phyloP scores from a whole-genome alignment of 108 stramenopile species.

The Nitzschia putrida region DNA sequence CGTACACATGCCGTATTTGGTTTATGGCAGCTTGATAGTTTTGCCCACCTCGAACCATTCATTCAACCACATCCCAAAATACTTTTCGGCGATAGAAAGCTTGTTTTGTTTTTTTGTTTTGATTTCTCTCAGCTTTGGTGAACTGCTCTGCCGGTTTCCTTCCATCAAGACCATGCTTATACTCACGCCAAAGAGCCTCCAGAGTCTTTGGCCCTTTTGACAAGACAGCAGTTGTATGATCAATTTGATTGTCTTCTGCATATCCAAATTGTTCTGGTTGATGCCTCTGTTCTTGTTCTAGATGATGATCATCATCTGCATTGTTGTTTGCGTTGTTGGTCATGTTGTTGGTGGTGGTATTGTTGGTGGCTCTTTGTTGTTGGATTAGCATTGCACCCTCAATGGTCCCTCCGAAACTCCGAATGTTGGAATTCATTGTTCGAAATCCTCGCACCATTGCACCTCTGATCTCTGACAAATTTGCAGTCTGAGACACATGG shows the following conservation, averaged over 20 bases:
- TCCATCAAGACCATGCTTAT: slow-evolving; percentile 6
- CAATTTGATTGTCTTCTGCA: not conserved
- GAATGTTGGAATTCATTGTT: not conserved
- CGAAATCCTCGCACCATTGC: not conserved
- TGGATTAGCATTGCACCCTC: not conserved
- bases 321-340: too few relatives aligned
- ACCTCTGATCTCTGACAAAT: too few relatives aligned
- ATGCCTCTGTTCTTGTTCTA: too few relatives aligned
- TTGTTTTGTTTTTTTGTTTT: not conserved
- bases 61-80: not conserved
- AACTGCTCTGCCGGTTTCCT: not conserved
- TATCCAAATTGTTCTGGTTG: too few relatives aligned
- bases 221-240: not conserved
- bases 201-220: not conserved
- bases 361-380: not conserved
- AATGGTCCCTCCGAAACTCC: not conserved
- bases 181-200: slow-evolving; percentile 2
- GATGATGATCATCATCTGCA: too few relatives aligned
- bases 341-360: too few relatives aligned
- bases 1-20: not conserved
- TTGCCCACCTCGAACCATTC: not conserved
- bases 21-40: not conserved
- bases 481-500: not conserved
- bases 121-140: not conserved
- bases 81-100: not conserved